Evolutionary conservation across 129 eudicot genomes (phyloP).

Genomic region (Lactuca sativa): DNA sequence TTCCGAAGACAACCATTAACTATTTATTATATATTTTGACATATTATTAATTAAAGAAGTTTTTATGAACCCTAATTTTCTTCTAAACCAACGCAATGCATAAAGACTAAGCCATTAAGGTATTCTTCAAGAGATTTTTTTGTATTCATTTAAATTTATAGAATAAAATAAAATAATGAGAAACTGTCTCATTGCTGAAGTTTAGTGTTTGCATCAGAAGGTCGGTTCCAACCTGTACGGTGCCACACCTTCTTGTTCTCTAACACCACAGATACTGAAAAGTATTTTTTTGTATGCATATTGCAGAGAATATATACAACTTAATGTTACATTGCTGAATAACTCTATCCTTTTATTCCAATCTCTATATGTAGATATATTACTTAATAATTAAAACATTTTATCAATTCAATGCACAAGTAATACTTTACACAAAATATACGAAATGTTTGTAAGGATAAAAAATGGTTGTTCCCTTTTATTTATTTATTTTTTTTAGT

Average conservation of each 20-base stretch:
- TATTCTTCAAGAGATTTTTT: not conserved
- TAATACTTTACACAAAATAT: not conserved
- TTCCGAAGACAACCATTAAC: too few relatives aligned
- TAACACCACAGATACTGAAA: not conserved
- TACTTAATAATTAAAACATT: not conserved
- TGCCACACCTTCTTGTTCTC: conserved; percentile 1
- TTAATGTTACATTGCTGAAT: not conserved
- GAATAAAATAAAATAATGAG: not conserved
- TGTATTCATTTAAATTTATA: not conserved
- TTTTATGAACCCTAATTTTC: not conserved
- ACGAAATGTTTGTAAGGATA: not conserved
- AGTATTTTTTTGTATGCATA: not conserved
- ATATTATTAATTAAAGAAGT: too few relatives aligned
- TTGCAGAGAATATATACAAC: not conserved
- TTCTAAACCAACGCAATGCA: not conserved
- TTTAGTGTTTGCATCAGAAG: conserved; percentile 27
- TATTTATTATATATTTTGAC: too few relatives aligned
- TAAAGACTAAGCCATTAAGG: conserved; percentile 1
- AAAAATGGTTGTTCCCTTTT: not conserved
- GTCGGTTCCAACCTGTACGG: conserved; percentile 37
- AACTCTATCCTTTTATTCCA: not conserved
- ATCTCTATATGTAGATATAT: not conserved
- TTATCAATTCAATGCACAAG: not conserved
- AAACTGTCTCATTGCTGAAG: conserved; percentile 16
- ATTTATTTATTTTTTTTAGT: too few relatives aligned